phyloP scores from a whole-genome alignment of 2,329 filamentous ascomycete genomes.

The Nemania sp. region DNA sequence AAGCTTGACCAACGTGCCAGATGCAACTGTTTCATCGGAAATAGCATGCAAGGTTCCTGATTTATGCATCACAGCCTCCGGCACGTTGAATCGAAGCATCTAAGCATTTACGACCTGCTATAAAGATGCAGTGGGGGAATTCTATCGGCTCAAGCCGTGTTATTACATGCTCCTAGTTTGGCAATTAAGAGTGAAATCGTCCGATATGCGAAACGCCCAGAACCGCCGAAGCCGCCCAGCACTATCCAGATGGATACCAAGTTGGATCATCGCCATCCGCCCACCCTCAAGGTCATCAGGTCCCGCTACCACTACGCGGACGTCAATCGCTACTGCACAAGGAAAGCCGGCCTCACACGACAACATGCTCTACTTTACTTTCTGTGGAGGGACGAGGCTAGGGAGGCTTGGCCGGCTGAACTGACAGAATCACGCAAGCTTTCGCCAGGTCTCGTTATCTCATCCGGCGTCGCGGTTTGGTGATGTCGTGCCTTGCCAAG shows the following conservation, averaged over 20 bases:
- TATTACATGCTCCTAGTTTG: constrained; percentile 5
- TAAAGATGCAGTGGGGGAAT: neutral
- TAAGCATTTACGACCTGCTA: neutral
- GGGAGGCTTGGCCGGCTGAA: neutral
- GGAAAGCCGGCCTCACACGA: constrained; percentile 10
- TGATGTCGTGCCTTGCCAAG: constrained; percentile 3
- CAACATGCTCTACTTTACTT: constrained; percentile 12
- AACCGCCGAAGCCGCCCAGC: constrained; percentile 7
- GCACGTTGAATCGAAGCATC: constrained; percentile 2
- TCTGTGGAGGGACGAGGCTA: constrained; percentile 15
- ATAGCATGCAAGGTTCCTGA: constrained; percentile 9
- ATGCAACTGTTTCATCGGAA: constrained; percentile 21
- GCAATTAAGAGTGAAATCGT: neutral
- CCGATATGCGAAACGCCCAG: constrained; percentile 3
- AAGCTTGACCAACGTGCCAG: constrained; percentile 10
- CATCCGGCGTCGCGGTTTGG: neutral
- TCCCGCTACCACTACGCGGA: constrained; percentile 2
- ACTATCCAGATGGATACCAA: neutral
- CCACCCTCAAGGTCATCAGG: neutral
- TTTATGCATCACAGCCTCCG: constrained; percentile 1
- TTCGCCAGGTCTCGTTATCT: constrained; percentile 5
- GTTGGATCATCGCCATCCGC: too few relatives aligned
- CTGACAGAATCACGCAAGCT: neutral
- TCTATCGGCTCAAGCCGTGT: neutral
- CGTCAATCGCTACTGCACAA: constrained; percentile 20